Conservation (phyloP, 106 monocot genomes). For the Dioscorea zingiberensis region DNA sequence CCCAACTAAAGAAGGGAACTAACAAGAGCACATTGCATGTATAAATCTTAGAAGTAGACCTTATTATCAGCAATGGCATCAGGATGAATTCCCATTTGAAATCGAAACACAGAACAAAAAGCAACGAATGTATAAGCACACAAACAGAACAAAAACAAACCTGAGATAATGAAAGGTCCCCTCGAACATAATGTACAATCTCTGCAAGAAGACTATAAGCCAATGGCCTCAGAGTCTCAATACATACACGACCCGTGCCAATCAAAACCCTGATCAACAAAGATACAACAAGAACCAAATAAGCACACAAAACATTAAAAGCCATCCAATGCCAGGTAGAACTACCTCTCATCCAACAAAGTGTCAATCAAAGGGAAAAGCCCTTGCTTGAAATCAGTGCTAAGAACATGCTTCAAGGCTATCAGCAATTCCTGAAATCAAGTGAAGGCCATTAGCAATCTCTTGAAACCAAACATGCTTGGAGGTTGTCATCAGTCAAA, state of each 20-base stretch:
- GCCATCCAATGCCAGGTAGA: background rate
- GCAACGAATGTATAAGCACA: background rate
- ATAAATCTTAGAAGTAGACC: too few species aligned
- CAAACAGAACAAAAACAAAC: slow-evolving; percentile 20
- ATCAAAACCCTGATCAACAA: slow-evolving; percentile 69
- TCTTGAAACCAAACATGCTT: too few species aligned
- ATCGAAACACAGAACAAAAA: background rate
- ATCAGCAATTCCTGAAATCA: slow-evolving; percentile 73
- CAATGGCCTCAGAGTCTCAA: slow-evolving; percentile 89
- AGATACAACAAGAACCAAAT: background rate
- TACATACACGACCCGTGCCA: slow-evolving; percentile 86
- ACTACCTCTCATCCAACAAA: slow-evolving; percentile 91
- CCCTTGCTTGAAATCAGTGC: slow-evolving; percentile 84
- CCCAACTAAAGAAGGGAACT: too few species aligned
- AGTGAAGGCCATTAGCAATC: background rate
- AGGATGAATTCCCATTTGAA: background rate
- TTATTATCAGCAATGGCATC: too few species aligned
- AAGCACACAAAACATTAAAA: background rate
- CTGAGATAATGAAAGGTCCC: slow-evolving; percentile 82
- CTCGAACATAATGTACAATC: slow-evolving; percentile 96
- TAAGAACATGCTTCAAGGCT: slow-evolving; percentile 94
- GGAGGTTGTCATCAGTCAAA: too few species aligned
- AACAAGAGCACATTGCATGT: too few species aligned
- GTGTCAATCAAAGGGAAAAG: slow-evolving; percentile 98
- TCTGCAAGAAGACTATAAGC: slow-evolving; percentile 98